These are phyloP conservation scores for Calocera viscosa DNA, from an alignment of 768 basidiomycete genomes.

Conservation along the genomic window DNA sequence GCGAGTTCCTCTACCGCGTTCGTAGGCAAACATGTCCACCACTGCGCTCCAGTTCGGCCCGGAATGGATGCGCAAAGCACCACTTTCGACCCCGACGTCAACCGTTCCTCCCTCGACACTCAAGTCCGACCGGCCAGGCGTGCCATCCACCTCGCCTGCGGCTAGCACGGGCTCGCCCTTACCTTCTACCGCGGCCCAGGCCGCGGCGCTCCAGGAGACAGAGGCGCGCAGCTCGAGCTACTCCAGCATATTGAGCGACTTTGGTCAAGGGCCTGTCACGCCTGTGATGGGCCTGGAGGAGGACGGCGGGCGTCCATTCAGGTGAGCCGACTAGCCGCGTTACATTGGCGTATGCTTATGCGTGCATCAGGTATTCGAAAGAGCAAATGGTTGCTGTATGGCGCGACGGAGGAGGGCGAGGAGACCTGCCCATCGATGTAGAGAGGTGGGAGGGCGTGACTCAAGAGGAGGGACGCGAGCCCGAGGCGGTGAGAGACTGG, in stretches of 20 bases:
- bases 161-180: background rate
- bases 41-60: constrained; percentile 78
- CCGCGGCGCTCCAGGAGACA: background rate
- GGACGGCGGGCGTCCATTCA: background rate
- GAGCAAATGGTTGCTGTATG: constrained; percentile 76
- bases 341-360: background rate
- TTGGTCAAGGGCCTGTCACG: background rate
- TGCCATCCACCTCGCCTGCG: background rate
- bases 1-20: background rate
- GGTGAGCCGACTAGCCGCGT: background rate
- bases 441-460: constrained; percentile 85
- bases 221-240: constrained; percentile 4
- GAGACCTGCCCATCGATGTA: constrained; percentile 69
- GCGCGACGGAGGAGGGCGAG: constrained; percentile 60
- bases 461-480: constrained; percentile 58
- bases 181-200: background rate
- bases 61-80: constrained; percentile 67
- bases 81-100: constrained; percentile 3
- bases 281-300: background rate
- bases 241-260: constrained; percentile 4
- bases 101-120: constrained; percentile 1
- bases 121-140: background rate
- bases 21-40: constrained; percentile 27
- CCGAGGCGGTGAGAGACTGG: constrained; percentile 66
- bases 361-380: constrained; percentile 51